A percentile compares a stretch with the other conserved stretches of the same genome.
phyloP scores from a whole-genome alignment of 352 stramenopile genomes.

The Globisporangium mamillatum region DNA sequence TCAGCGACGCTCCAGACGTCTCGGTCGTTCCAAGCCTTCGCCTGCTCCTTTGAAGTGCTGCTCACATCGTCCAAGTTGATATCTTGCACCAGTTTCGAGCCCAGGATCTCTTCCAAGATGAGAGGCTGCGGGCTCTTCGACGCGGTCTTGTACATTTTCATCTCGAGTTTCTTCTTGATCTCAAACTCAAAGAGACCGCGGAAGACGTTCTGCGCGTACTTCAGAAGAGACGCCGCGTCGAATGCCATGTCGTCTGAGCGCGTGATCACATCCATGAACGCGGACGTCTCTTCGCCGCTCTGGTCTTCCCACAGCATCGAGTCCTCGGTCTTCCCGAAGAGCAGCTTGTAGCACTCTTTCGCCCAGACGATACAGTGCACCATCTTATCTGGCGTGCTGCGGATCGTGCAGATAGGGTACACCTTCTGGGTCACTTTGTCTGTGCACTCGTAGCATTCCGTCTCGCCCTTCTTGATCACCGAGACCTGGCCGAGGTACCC shows the following conservation, averaged over 20 bases:
- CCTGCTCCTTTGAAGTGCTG: slow-evolving; percentile 21
- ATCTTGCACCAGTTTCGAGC: slow-evolving; percentile 34
- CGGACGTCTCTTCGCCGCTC: slow-evolving; percentile 74
- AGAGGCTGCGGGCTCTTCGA: slow-evolving; percentile 87
- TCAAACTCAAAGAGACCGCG: slow-evolving; percentile 92
- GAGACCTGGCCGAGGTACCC: slow-evolving; percentile 98
- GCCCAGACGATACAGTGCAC: slow-evolving; percentile 99
- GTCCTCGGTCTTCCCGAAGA: slow-evolving; percentile 81
- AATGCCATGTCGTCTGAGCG: slow-evolving; percentile 40
- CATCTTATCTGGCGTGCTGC: slow-evolving; percentile 97
- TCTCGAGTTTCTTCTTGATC: slow-evolving; percentile 95
- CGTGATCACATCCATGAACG: slow-evolving; percentile 79
- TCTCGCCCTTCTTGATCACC: slow-evolving; percentile 96
- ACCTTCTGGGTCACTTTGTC: slow-evolving; percentile 94
- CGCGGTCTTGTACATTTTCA: slow-evolving; percentile 96
- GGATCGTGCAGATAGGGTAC: slow-evolving; percentile 99
- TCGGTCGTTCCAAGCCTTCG: slow-evolving; percentile 69
- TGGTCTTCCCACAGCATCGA: slow-evolving; percentile 96
- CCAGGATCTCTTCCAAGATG: slow-evolving; percentile 57
- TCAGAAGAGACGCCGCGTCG: slow-evolving; percentile 38
- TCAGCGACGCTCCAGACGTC: slow-evolving; percentile 88
- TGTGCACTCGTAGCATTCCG: slow-evolving; percentile 99
- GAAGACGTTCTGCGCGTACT: slow-evolving; percentile 81
- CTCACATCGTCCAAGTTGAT: slow-evolving; percentile 25
- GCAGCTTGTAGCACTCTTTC: slow-evolving; percentile 88